phyloP scores from a whole-genome alignment of 352 stramenopile species.

The Thalassiosira allenii region DNA sequence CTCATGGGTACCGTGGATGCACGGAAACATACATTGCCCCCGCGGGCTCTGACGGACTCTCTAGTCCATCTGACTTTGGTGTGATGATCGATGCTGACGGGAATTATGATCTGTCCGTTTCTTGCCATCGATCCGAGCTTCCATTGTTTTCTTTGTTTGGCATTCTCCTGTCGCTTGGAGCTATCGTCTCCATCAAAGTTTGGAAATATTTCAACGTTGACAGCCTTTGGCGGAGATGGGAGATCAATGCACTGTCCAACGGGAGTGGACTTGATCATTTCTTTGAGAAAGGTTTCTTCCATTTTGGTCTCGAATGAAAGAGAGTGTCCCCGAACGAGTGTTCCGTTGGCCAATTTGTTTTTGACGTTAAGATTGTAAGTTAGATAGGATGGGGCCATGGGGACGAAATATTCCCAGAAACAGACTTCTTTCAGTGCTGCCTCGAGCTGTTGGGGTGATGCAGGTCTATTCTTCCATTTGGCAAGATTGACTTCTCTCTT shows the following conservation, averaged over 20 bases:
- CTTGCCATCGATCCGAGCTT: conserved; percentile 2
- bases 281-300: conserved; percentile 4
- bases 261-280: conserved; percentile 16
- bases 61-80: neutral
- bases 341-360: conserved; percentile 33
- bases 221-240: conserved; percentile 6
- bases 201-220: conserved; percentile 30
- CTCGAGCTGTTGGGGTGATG: neutral
- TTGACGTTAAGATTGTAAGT: conserved; percentile 23
- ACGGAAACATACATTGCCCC: neutral
- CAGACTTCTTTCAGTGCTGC: conserved; percentile 21
- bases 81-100: conserved; percentile 11
- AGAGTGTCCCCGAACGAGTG: conserved; percentile 11
- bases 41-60: neutral
- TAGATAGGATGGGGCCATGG: conserved; percentile 12
- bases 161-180: neutral
- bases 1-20: conserved; percentile 10
- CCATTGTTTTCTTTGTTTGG: neutral
- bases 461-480: conserved; percentile 20
- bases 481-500: conserved; percentile 26
- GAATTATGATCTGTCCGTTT: conserved; percentile 22
- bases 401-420: conserved; percentile 50
- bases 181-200: conserved; percentile 4
- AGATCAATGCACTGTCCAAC: conserved; percentile 20
- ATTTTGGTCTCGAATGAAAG: conserved; percentile 26